These are phyloP conservation scores for Oryza longistaminata DNA, from an alignment of 176 grass and related monocot genomes.

Conservation along the genomic window DNA sequence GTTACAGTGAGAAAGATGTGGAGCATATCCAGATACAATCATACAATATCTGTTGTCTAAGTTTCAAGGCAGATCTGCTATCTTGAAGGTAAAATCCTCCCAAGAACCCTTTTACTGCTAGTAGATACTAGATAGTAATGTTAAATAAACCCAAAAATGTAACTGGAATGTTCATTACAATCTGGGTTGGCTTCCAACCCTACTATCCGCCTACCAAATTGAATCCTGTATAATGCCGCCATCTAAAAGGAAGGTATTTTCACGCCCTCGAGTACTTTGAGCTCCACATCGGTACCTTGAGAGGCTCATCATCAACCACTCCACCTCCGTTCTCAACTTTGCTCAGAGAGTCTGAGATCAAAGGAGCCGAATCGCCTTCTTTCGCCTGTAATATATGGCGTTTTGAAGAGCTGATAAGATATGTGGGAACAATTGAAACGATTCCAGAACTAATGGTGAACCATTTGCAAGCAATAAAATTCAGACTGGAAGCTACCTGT, in stretches of 20 bases:
- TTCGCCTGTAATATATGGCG: conserved; percentile 39
- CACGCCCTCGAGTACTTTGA: conserved; percentile 68
- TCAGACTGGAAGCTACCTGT: conserved; percentile 44
- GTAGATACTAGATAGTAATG: conserved; percentile 25
- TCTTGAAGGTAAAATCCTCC: conserved; percentile 36
- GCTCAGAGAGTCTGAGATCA: conserved; percentile 55
- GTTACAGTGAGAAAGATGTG: conserved; percentile 50
- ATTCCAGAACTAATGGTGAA: background rate
- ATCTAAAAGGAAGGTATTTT: conserved; percentile 19
- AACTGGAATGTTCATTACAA: conserved; percentile 48
- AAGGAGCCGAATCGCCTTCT: conserved; percentile 60
- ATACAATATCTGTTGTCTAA: conserved; percentile 53
- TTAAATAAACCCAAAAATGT: conserved; percentile 50
- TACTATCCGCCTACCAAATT: conserved; percentile 55
- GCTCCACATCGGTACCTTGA: conserved; percentile 83
- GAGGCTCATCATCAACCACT: conserved; percentile 50
- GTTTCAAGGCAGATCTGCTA: conserved; percentile 46
- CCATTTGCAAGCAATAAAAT: background rate
- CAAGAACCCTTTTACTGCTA: conserved; percentile 50
- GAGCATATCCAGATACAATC: conserved; percentile 46
- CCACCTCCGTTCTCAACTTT: conserved; percentile 60
- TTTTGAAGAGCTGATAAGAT: background rate
- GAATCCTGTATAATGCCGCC: conserved; percentile 49
- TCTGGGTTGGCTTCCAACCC: conserved; percentile 61
- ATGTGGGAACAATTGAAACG: background rate